A percentile compares a stretch with the other conserved stretches of the same genome.
These are phyloP conservation scores for Blastobotrys proliferans DNA, from an alignment of 1,139 yeast species.

Conservation along the genomic window DNA sequence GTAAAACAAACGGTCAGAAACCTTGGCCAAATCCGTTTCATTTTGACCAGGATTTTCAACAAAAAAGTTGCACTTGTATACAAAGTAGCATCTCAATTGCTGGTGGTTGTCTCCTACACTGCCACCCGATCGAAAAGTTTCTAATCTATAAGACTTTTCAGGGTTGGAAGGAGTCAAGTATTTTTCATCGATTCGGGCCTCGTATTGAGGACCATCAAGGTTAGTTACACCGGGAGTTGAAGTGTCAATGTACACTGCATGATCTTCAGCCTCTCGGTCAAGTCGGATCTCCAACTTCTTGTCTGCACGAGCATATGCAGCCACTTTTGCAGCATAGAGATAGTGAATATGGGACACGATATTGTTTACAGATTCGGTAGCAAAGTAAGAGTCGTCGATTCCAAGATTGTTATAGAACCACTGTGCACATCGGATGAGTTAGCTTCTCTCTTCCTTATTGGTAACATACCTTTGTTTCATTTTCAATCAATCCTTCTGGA, in stretches of 20 bases:
- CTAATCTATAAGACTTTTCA: constrained; percentile 61
- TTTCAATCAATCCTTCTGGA: constrained; percentile 81
- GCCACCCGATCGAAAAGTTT: constrained; percentile 64
- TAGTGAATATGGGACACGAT: constrained; percentile 82
- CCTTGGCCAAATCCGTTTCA: constrained; percentile 54
- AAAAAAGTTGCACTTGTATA: constrained; percentile 69
- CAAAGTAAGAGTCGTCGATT: constrained; percentile 86
- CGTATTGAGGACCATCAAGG: constrained; percentile 38
- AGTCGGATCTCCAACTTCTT: constrained; percentile 63
- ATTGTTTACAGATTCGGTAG: constrained; percentile 74
- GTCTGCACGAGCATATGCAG: constrained; percentile 66
- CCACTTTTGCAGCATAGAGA: constrained; percentile 86
- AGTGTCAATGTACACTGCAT: constrained; percentile 89
- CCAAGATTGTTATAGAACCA: constrained; percentile 91
- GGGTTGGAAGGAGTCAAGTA: constrained; percentile 62
- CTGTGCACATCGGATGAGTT: constrained; percentile 22
- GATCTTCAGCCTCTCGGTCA: constrained; percentile 72
- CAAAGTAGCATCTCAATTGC: constrained; percentile 75
- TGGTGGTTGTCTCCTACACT: constrained; percentile 34
- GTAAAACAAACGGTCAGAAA: constrained; percentile 77
- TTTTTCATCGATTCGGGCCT: constrained; percentile 68
- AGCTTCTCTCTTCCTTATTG: constrained; percentile 1
- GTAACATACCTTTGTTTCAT: constrained; percentile 54
- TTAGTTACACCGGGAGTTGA: constrained; percentile 41
- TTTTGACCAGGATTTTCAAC: constrained; percentile 35